Base-by-base conservation (phyloP, 148 eudicot genomes). In the Chenopodium formosanum region DNA sequence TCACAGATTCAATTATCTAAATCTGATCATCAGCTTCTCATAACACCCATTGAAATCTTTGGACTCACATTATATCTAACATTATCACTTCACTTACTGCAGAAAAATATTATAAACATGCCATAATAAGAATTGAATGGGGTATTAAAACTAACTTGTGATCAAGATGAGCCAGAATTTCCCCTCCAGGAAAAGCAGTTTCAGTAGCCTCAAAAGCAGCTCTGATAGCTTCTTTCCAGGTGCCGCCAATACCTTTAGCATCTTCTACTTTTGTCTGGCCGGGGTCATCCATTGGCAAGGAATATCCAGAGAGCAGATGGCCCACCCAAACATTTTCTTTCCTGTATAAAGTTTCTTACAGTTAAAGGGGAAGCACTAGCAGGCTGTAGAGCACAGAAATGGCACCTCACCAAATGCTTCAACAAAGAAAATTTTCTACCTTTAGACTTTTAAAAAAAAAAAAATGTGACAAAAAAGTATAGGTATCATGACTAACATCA, bases 221-320 rank as follows among this genome's bases (percentile, higher is more conserved):
- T 84, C 67, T 87, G 29, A 94, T 95, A 67, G 99, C 88, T 56
- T 92, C 79, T 81, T 85, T 91, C 99, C 99, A 95, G 73, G 95
- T 93, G 65, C 97, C 99, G 73, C 91, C 93, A 22, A 93, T 84
- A 74, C 68, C 84, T 75, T 87, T 87, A 46, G 84, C 58, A 75
- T 84, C 89, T 20, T 73, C 82, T 62, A 70, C 84, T 82, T 94
- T 90, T 46, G 94, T 85, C 66, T 83, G 82, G 66, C 87, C 88
- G 13, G 93, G 94, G 72, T 93, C 97, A 75, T 95, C 99, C 97
- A 95, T 95, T 76, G 94, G 97, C 89, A 95, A 85, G 19, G 97
- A 85, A 88, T 95, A 95, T 62, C 99, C 97, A 69, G 97, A 95
- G 20, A 93, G 90, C 77, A 94, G 89, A 78, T 95, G 99, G 34